Base-by-base conservation (phyloP, 2,329 filamentous ascomycete species). In the Coleophoma cylindrospora region DNA sequence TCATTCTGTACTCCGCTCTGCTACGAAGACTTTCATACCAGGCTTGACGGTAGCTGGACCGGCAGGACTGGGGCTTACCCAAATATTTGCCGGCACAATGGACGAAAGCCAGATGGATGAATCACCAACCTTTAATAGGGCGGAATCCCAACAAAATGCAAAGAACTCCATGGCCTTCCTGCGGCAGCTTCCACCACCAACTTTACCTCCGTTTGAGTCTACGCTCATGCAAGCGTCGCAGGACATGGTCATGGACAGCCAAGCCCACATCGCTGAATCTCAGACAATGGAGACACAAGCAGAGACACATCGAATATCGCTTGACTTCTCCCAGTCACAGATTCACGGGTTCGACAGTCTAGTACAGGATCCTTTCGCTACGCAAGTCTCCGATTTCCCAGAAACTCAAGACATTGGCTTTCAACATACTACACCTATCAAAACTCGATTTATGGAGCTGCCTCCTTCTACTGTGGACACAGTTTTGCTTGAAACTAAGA, bases 81-180 rank as follows among this genome's bases (percentile, higher is more conserved):
- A 96, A 61, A 92, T 94, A 54, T 96, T 96, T 64, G 88, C 87
- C 5, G 89, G 89, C 12, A 96, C 91, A 1, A 87, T 96, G 82
- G 90, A 88, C 44, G 83, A 80, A 36, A 73, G 74, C 52, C 69
- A 76, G 45, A 64, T 66, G 3, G 67, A 46, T 9, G 45, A 51
- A 22, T 52, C 50, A 8, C 41, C 50, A 33, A 45, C 50, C 12
- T 43, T 47, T 4, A 48, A 48, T 19, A 14, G 46, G 37, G 45
- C 68, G 14, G 64, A 58, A 14, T 63, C 53, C 34, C 40, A 50
- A 27, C 58, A 45, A 50, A 57, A 40, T 54, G 65, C 40, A 6
- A 50, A 52, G 27, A 74, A 79, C 54, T 79, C 77, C 10, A 57
- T 79, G 10, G 70, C 71, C 17, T 75, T 80, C 40, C 66, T 79